A percentile compares a stretch with the other conserved stretches of the same genome.
Conservation (phyloP, 805 yeast genomes). For the Nakazawaea siamensis region DNA sequence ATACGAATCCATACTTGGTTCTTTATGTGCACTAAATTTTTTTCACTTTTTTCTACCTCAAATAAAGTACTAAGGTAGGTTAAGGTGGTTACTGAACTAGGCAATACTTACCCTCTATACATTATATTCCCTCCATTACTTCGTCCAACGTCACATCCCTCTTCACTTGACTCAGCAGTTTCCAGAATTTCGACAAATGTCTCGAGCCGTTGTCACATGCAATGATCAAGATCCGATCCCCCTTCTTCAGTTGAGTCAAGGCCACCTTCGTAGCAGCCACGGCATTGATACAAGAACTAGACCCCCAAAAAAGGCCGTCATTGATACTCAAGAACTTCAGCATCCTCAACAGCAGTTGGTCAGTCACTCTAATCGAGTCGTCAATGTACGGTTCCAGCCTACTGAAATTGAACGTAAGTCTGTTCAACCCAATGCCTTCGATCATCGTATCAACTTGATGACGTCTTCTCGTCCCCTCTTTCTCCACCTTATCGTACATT, state of each 20-base stretch:
- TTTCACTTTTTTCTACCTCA: no score
- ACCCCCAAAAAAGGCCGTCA: constrained; percentile 89
- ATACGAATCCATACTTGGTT: no score
- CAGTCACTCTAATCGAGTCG: constrained; percentile 73
- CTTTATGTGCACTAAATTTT: no score
- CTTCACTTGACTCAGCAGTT: constrained; percentile 39
- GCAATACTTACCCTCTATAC: no score
- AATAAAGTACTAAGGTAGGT: no score
- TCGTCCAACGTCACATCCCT: constrained; percentile 21
- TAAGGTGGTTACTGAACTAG: no score
- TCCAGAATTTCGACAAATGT: constrained; percentile 92
- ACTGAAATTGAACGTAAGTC: constrained; percentile 75
- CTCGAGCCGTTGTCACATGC: constrained; percentile 92
- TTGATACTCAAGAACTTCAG: constrained; percentile 72
- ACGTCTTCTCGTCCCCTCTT: constrained; percentile 87
- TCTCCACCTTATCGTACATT: constrained; percentile 84
- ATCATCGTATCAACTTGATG: constrained; percentile 94
- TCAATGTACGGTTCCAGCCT: constrained; percentile 67
- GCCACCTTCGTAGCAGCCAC: constrained; percentile 76
- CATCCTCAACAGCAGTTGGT: constrained; percentile 78
- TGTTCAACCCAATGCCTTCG: constrained; percentile 89
- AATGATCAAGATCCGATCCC: constrained; percentile 68
- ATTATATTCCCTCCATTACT: no score
- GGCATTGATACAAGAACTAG: constrained; percentile 89
- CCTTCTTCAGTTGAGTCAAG: constrained; percentile 34